Percentiles rank a stretch among this genome's conserved stretches.
These are phyloP conservation scores for Nannizziopsis barbatae DNA, from an alignment of 2,329 filamentous ascomycete genomes.

Conservation along the genomic window DNA sequence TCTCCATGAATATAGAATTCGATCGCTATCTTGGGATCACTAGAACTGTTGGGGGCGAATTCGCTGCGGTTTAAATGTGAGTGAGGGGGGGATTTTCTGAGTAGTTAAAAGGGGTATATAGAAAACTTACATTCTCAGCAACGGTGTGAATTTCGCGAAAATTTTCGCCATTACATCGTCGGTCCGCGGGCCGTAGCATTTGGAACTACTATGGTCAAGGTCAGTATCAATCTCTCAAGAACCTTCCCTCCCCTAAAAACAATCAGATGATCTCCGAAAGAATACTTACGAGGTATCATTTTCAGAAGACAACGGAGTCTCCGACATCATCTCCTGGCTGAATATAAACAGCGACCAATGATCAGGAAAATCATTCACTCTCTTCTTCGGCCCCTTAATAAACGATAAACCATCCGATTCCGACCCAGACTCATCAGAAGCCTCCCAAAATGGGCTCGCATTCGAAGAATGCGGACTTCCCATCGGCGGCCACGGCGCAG, in stretches of 20 bases:
- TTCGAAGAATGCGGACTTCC: slow-evolving; percentile 5
- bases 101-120: neutral
- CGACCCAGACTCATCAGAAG: neutral
- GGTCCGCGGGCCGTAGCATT: slow-evolving; percentile 26
- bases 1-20: slow-evolving; percentile 42
- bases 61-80: no score
- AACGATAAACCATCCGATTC: neutral
- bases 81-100: neutral
- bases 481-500: slow-evolving; percentile 20
- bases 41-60: slow-evolving; percentile 5
- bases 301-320: slow-evolving; percentile 20
- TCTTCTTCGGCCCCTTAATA: slow-evolving; percentile 8
- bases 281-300: slow-evolving; percentile 24
- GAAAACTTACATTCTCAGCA: slow-evolving; percentile 28
- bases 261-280: no score
- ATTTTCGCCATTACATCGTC: slow-evolving; percentile 24
- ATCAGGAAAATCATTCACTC: slow-evolving; percentile 24
- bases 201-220: slow-evolving; percentile 22
- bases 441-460: neutral
- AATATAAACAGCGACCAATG: slow-evolving; percentile 38
- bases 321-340: slow-evolving; percentile 21
- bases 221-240: neutral
- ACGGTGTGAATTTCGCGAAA: slow-evolving; percentile 28
- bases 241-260: neutral
- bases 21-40: slow-evolving; percentile 35